Evolutionary conservation across 2,329 filamentous ascomycete species (phyloP), one percentile per base, ranked within the genome.

Genomic region (Onygenales sp.): DNA sequence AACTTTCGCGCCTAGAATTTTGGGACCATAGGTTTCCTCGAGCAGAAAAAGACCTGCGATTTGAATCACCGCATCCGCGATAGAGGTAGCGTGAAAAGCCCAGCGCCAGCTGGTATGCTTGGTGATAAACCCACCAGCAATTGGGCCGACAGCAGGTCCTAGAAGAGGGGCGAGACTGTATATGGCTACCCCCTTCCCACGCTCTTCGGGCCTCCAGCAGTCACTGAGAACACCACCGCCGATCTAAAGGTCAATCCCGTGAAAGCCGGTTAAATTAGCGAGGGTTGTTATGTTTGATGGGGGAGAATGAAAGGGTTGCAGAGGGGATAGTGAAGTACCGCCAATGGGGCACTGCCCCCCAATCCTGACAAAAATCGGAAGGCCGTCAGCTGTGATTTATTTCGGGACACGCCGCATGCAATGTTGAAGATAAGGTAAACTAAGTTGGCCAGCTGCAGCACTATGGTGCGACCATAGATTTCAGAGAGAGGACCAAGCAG

Each of bases 71-170:
- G 74, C 83, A 52, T 82, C 81, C 34, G 73, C 72, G 54, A 87
- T 84, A 1, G 81, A 80, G 0, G 82, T 85, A 0, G 80, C 74
- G 68, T 79, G 86, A 69, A 88, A 88, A 9, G 81, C 79, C 86
- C 86, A 89, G 40, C 85, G 77, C 86, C 86, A 89, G 1, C 77
- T 82, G 5, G 77, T 80, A 71, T 78, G 56, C 59, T 84, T 69
- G 0, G 82, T 75, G 27, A 87, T 81, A 63, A 83, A 86, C 1
- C 80, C 83, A 10, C 83, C 84, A 0, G 77, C 77, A 1, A 87
- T 79, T 0, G 84, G 84, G 0, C 83, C 84, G 3, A 86, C 69
- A 1, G 81, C 81, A 3, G 83, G 83, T 0, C 83, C 84, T 0
- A 86, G 74, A 0, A 87, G 70, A 0, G 83, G 83, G 1, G 77